phyloP scores from a whole-genome alignment of 352 stramenopile species.

The Pythium periplocum region DNA sequence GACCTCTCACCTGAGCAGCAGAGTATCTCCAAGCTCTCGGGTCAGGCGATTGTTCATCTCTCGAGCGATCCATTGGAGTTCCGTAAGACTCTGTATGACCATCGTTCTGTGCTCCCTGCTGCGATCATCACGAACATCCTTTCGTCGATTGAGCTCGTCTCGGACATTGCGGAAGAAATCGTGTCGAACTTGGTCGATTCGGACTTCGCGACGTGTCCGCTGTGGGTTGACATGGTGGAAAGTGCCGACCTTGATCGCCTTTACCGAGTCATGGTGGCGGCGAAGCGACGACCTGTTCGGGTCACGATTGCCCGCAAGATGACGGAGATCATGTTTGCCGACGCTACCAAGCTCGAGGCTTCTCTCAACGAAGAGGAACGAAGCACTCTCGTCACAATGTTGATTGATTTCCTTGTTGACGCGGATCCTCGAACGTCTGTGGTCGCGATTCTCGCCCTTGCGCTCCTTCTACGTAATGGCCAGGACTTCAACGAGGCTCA shows the following conservation, averaged over 20 bases:
- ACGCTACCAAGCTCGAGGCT: constrained; percentile 50
- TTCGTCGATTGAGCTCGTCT: constrained; percentile 39
- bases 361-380: constrained; percentile 46
- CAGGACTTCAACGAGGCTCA: constrained; percentile 44
- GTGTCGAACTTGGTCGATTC: constrained; percentile 73
- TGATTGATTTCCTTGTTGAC: constrained; percentile 71
- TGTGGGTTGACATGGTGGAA: constrained; percentile 78
- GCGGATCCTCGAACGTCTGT: constrained; percentile 68
- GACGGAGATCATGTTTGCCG: constrained; percentile 68
- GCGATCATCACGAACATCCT: constrained; percentile 68
- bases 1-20: constrained; percentile 28
- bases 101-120: constrained; percentile 38
- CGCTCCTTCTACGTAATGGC: constrained; percentile 57
- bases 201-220: constrained; percentile 73
- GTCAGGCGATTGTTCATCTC: constrained; percentile 57
- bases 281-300: constrained; percentile 50
- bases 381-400: constrained; percentile 52
- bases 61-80: constrained; percentile 75
- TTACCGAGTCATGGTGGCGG: constrained; percentile 53
- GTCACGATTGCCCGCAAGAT: constrained; percentile 68
- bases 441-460: constrained; percentile 63
- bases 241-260: constrained; percentile 47
- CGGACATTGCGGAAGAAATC: constrained; percentile 60
- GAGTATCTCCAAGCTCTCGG: constrained; percentile 38
- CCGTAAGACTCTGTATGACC: constrained; percentile 74